Evolutionary conservation across 768 basidiomycete genomes (phyloP), one percentile per base, ranked within the genome.

Genomic region (Collybia nuda): DNA sequence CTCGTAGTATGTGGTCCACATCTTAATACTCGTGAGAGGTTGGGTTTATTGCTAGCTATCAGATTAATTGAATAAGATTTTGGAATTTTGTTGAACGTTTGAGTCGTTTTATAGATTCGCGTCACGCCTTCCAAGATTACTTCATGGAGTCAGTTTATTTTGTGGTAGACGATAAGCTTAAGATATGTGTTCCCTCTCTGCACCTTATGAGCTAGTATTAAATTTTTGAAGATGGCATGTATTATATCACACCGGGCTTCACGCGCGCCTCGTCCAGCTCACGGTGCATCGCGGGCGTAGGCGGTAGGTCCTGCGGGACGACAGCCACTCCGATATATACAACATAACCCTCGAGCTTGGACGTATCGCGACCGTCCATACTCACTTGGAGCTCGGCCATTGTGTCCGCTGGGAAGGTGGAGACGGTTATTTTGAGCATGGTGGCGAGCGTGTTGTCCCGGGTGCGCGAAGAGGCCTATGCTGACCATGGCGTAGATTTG

Each of bases 371-470:
- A 7, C 18, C 38, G 28, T 26, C 7, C 24, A 26, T 26, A 3
- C 3, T 26, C 7, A 17, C 39, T 2, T 44, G 3, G 4, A 26
- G 24, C 24, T 3, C 24, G 24, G 4, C 24, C 35, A 45, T 46
- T 12, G 45, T 50, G 40, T 53, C 52, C 5, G 43, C 24, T 2
- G 38, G 47, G 38, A 49, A 21, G 9, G 42, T 43, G 7, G 22
- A 17, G 17, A 54, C 53, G 5, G 45, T 54, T 2, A 54, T 42
- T 14, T 47, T 19, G 19, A 54, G 43, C 54, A 55, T 55, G 32
- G 43, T 37, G 1, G 47, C 45, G 11, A 35, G 12, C 29, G 42
- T 47, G 6, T 35, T 38, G 24, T 36, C 9, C 22, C 17, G 47
- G 51, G n/a, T 40, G 29, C 3, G 36, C 18, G 48, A 53, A 44